phyloP scores from a whole-genome alignment of 2,329 filamentous ascomycete genomes.

The Truncatella angustata region DNA sequence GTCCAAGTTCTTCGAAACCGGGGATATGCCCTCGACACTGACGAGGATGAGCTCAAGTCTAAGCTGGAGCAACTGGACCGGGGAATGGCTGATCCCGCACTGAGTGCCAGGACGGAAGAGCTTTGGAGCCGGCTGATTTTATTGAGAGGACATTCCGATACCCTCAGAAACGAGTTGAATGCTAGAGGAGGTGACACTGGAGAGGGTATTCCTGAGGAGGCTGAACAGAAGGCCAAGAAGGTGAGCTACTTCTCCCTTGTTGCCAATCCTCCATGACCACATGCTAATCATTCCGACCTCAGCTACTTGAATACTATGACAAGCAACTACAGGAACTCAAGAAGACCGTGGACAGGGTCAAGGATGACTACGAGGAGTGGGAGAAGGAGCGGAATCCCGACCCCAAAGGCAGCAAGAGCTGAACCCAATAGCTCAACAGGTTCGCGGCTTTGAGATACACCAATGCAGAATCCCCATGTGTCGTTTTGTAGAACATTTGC shows the following conservation, averaged over 20 bases:
- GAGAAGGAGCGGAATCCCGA: conserved; percentile 45
- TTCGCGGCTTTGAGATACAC: neutral
- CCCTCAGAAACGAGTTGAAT: conserved; percentile 72
- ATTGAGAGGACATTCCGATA: conserved; percentile 69
- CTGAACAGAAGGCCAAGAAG: conserved; percentile 72
- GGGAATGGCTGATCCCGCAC: conserved; percentile 69
- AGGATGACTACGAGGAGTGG: conserved; percentile 56
- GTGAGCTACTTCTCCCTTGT: conserved; percentile 40
- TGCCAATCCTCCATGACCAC: neutral
- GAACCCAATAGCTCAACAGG: neutral
- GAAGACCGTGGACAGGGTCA: conserved; percentile 66
- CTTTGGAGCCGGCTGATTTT: conserved; percentile 81
- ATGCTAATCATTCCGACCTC: conserved; percentile 16
- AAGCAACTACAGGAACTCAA: conserved; percentile 75
- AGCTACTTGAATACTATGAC: conserved; percentile 81
- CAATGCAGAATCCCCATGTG: neutral
- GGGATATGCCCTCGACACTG: conserved; percentile 75
- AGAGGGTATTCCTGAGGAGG: conserved; percentile 65
- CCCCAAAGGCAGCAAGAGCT: neutral
- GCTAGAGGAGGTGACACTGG: conserved; percentile 57
- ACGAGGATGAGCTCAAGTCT: conserved; percentile 75
- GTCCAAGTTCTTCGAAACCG: conserved; percentile 79
- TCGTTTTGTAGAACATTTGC: no score
- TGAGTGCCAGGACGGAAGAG: conserved; percentile 76
- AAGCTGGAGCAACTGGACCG: conserved; percentile 69